These are phyloP conservation scores for Brasenia schreberi DNA, from an alignment of 164 flowering plant species.

Conservation along the genomic window DNA sequence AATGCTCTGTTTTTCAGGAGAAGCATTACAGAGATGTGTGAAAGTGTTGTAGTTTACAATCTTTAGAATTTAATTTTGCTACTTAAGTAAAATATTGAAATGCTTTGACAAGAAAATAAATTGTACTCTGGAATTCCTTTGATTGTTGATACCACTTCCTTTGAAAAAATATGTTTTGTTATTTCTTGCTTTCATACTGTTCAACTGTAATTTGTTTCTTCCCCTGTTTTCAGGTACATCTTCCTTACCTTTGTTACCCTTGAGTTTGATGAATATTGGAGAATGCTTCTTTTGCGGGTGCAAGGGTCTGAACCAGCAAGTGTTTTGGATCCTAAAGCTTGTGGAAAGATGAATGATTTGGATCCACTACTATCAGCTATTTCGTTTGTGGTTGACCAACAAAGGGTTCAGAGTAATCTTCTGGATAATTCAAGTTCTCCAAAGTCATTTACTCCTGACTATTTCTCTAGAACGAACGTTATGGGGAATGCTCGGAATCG, in stretches of 20 bases:
- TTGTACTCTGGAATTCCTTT: too few relatives aligned
- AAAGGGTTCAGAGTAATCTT: constrained; percentile 2
- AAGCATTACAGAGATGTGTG: too few relatives aligned
- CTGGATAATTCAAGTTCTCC: constrained; percentile 1
- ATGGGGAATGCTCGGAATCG: constrained; percentile 10
- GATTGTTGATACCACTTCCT: too few relatives aligned
- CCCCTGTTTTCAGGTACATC: constrained; percentile 18
- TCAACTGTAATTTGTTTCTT: too few relatives aligned
- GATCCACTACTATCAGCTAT: constrained; percentile 11
- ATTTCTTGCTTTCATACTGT: too few relatives aligned
- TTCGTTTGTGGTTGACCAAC: constrained; percentile 11
- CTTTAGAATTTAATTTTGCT: too few relatives aligned
- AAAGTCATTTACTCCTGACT: too few relatives aligned
- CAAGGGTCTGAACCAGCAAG: constrained; percentile 11
- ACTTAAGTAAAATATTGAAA: too few relatives aligned
- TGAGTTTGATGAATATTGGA: constrained; percentile 16
- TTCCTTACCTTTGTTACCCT: constrained; percentile 10
- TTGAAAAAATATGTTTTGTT: too few relatives aligned
- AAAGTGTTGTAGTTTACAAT: too few relatives aligned
- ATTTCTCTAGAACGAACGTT: constrained; percentile 1
- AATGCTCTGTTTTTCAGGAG: too few relatives aligned
- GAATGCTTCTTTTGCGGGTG: constrained; percentile 13
- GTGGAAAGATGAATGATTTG: constrained; percentile 20
- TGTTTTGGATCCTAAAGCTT: constrained; percentile 8
- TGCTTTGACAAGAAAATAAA: too few relatives aligned